phyloP scores from a whole-genome alignment of 2,329 filamentous ascomycete species.

The Grosmannia serpens region DNA sequence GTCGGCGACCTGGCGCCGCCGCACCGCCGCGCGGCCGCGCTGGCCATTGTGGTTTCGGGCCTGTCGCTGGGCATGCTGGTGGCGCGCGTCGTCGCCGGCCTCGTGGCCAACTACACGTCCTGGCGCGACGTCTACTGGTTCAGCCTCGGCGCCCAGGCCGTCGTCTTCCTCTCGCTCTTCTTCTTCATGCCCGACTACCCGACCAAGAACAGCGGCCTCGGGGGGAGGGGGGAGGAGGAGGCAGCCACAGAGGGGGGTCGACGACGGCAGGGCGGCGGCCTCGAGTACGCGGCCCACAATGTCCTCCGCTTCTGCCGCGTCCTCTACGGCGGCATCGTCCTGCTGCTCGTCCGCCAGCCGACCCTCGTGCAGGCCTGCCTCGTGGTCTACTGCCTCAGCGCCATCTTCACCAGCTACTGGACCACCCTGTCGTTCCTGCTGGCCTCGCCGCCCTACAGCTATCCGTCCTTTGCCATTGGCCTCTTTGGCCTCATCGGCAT shows the following conservation, averaged over 20 bases:
- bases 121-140: slow-evolving; percentile 78
- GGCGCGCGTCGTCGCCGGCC: slow-evolving; percentile 63
- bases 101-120: slow-evolving; percentile 59
- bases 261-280: not conserved
- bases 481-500: slow-evolving; percentile 72
- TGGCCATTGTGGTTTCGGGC: slow-evolving; percentile 66
- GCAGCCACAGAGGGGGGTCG: not conserved
- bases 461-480: slow-evolving; percentile 56
- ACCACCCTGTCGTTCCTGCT: slow-evolving; percentile 69
- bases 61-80: slow-evolving; percentile 65
- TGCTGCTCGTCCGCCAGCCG: slow-evolving; percentile 53
- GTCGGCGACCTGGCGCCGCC: slow-evolving; percentile 68
- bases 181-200: slow-evolving; percentile 74
- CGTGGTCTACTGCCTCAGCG: slow-evolving; percentile 48
- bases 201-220: slow-evolving; percentile 47
- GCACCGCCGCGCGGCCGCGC: slow-evolving; percentile 52
- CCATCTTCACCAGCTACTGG: slow-evolving; percentile 42
- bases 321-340: slow-evolving; percentile 55
- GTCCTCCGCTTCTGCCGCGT: slow-evolving; percentile 51
- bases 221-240: slow-evolving; percentile 18
- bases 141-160: slow-evolving; percentile 57
- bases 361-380: slow-evolving; percentile 59
- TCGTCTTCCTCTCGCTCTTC: slow-evolving; percentile 54
- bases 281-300: no score
- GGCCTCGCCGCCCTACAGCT: slow-evolving; percentile 56